Percentiles rank a stretch among this genome's conserved stretches.
phyloP scores from a whole-genome alignment of 345 rosid species.

The Kernera saxatilis region DNA sequence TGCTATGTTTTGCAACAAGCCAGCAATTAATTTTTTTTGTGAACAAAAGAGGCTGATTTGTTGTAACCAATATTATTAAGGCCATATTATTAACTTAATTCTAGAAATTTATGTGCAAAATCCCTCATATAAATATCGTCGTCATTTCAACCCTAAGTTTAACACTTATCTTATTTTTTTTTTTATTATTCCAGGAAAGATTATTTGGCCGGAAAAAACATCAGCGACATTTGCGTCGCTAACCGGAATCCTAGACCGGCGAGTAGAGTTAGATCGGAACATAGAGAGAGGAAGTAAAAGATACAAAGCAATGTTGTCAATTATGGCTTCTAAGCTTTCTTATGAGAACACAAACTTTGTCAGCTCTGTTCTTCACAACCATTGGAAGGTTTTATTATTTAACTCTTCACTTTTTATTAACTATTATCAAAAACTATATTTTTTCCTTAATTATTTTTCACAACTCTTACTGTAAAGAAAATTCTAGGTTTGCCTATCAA shows the following conservation, averaged over 20 bases:
- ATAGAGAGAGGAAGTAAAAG: constrained; percentile 25
- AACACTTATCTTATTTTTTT: background rate
- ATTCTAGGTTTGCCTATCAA: background rate
- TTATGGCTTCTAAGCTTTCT: constrained; percentile 54
- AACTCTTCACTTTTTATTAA: background rate
- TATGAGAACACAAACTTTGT: constrained; percentile 45
- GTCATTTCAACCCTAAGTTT: background rate
- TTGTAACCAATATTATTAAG: background rate
- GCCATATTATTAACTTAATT: no score
- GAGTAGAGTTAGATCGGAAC: constrained; percentile 38
- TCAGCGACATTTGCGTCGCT: constrained; percentile 37
- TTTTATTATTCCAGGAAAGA: constrained; percentile 24
- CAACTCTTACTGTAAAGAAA: background rate
- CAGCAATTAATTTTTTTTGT: background rate
- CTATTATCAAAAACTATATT: background rate
- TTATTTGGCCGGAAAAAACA: constrained; percentile 33
- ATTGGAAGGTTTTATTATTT: constrained; percentile 39
- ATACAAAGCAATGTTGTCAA: constrained; percentile 41
- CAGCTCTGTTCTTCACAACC: constrained; percentile 21
- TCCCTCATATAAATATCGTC: background rate
- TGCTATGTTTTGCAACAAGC: background rate
- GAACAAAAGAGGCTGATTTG: background rate
- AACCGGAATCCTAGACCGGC: constrained; percentile 30
- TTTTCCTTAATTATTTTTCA: background rate
- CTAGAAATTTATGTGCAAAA: background rate